Evolutionary conservation across 768 basidiomycete genomes (phyloP), one percentile per base, ranked within the genome.

Genomic region (Suillus clintonianus): DNA sequence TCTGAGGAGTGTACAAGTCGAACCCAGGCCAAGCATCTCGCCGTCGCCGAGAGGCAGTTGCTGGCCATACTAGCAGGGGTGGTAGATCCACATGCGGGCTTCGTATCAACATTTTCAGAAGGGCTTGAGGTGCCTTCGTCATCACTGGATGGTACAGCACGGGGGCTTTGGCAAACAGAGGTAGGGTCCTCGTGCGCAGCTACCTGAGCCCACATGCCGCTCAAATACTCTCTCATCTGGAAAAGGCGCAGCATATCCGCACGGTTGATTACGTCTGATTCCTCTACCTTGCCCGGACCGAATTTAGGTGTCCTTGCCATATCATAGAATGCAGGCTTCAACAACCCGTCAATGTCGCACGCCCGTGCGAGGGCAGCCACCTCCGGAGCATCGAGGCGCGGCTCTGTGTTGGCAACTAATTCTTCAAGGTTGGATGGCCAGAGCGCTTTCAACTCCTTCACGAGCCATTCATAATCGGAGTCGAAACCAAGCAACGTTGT

Each of bases 311-410:
- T 8, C 55, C 66, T 60, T 22, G 69, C 68, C 14, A 82, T 70
- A 62, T 82, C 79, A 63, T 82, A 82, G 60, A 76, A 80, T 2
- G 79, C 79, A 50, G 71, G 70, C 56, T 77, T 77, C 19, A 77
- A 67, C 32, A 81, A 69, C 1, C 39, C 43, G 3, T 71, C 65
- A 11, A 79, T 42, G 34, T 71, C 64, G 60, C 65, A 76, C 6
- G 64, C 24, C 14, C 72, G 73, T 22, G 76, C 78, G 14, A 81
- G 70, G 13, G 66, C 56, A 30, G 80, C 65, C 3, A 74, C 77
- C 24, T 70, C 70, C 2, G 70, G 70, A 2, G 78, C 76, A 37
- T 72, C 58, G 0, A 69, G 70, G n/a, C 68, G 17, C 19, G 48
- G 41, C 15, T 41, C 43, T 6, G 55, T 14, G 47, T 24, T 48